These are phyloP conservation scores for Gleditsia sinensis DNA, from an alignment of 306 rosid genomes.

Conservation along the genomic window DNA sequence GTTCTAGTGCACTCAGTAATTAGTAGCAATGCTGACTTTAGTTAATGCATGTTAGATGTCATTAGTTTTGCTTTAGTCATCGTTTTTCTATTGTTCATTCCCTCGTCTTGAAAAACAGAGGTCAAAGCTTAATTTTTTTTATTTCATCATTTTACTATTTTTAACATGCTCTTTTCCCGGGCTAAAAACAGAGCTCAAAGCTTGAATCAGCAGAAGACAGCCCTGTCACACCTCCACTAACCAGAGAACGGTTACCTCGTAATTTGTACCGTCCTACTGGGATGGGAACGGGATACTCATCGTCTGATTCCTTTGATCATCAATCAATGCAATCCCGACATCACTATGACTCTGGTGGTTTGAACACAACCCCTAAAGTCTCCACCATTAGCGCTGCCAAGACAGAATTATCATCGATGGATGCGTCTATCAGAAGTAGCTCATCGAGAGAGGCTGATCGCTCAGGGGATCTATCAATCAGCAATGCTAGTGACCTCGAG, in stretches of 20 bases:
- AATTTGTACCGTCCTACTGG: constrained; percentile 56
- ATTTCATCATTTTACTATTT: not conserved
- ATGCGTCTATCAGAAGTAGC: constrained; percentile 64
- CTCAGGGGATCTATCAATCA: constrained; percentile 54
- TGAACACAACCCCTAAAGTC: constrained; percentile 61
- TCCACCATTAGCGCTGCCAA: constrained; percentile 65
- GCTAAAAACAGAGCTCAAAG: constrained; percentile 52
- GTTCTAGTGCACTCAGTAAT: too few species aligned
- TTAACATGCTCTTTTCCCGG: not conserved
- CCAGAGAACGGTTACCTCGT: constrained; percentile 51
- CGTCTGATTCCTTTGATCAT: constrained; percentile 59
- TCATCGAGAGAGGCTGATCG: constrained; percentile 65
- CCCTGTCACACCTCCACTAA: constrained; percentile 59
- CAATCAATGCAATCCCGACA: constrained; percentile 55
- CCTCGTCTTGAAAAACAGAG: not conserved
- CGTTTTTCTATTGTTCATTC: not conserved
- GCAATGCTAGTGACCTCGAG: constrained; percentile 63
- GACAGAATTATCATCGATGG: constrained; percentile 65
- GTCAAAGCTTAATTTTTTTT: not conserved
- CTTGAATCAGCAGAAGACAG: constrained; percentile 59
- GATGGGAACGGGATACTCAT: constrained; percentile 58
- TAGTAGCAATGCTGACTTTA: not conserved
- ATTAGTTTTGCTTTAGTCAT: not conserved
- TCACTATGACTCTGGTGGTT: constrained; percentile 36
- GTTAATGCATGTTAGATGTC: not conserved